Base-by-base conservation (phyloP, 164 flowering plant genomes). In the Aristolochia fimbriata region DNA sequence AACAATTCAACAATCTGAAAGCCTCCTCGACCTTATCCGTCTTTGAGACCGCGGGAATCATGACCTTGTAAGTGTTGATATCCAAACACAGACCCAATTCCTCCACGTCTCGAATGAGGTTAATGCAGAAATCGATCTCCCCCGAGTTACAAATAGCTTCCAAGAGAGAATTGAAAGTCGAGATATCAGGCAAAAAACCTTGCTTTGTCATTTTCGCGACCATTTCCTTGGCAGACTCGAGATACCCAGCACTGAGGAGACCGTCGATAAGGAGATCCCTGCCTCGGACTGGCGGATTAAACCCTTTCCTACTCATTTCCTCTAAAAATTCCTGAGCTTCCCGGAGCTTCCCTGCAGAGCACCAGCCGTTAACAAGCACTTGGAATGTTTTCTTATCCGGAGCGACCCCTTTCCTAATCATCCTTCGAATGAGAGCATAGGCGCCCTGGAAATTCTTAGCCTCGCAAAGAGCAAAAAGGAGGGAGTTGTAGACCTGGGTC, bases 301-400 rank as follows among this genome's bases (percentile, higher is more conserved):
- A 93, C 47, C 97, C 98, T 57, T 81, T 87, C 66, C 61, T 30
- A 61, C 92, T 87, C 98, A 93, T 93, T 73, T 93, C 97, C 78
- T 82, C 87, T 55, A 93, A 57, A 66, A 93, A 90, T 37, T 74
- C 78, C 70, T 80, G 87, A 1, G 98, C 98, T 72, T 93, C 97
- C 47, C 65, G 74, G 75, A 90, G 72, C 69, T 88, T 93, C 70
- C 98, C 97, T 0, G 83, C 78, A 0, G 83, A 77, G 65, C 98
- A 90, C 97, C 97, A 93, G 4, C 78, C 96, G 57, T 83, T 84
- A 4, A 93, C 96, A n/a, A 93, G 86, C 49, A 84, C 53, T 0
- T 86, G 49, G 55, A 71, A 93, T 1, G 92, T 90, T 68, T 64
- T 64, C 78, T 81, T 86, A 67, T 93, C 83, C 0, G 98, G 97